Percentiles rank a stretch among this genome's conserved stretches.
These are phyloP conservation scores for Plectosphaerella plurivora DNA, from an alignment of 2,329 filamentous ascomycete genomes.

Conservation along the genomic window DNA sequence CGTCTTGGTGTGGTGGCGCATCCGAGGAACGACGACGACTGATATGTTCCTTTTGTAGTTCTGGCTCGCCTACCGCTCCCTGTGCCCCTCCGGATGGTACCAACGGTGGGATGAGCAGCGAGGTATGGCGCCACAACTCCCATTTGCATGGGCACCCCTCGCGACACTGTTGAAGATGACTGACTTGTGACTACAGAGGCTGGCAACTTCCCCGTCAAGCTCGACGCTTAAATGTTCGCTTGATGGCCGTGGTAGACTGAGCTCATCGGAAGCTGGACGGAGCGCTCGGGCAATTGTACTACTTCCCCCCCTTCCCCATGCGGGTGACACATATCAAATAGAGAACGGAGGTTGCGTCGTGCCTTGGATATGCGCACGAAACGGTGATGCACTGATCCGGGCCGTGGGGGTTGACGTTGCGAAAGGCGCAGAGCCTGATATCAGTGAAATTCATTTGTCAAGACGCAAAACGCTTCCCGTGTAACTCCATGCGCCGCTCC, in stretches of 20 bases:
- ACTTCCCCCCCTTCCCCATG: slow-evolving; percentile 21
- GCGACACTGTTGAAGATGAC: slow-evolving; percentile 2
- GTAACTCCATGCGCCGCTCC: slow-evolving; percentile 7
- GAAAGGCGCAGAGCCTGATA: slow-evolving; percentile 2
- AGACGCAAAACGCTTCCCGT: neutral
- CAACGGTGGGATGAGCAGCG: slow-evolving; percentile 96
- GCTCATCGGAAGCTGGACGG: slow-evolving; percentile 5
- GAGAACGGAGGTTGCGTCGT: slow-evolving; percentile 11
- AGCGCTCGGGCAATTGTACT: slow-evolving; percentile 26
- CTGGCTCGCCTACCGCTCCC: slow-evolving; percentile 91
- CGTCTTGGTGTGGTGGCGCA: neutral
- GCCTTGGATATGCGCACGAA: slow-evolving; percentile 2
- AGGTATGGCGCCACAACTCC: slow-evolving; percentile 50
- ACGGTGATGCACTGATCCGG: neutral
- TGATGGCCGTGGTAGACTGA: neutral
- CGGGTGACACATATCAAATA: slow-evolving; percentile 12
- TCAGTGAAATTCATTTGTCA: neutral
- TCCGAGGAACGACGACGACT: slow-evolving; percentile 7
- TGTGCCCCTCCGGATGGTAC: slow-evolving; percentile 94
- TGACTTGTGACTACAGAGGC: slow-evolving; percentile 42
- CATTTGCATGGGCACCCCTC: neutral
- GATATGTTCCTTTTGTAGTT: slow-evolving; percentile 56
- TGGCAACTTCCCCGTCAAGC: slow-evolving; percentile 63
- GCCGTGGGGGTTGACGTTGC: slow-evolving; percentile 3
- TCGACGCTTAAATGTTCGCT: slow-evolving; percentile 50